phyloP scores from a whole-genome alignment of 768 basidiomycete species.

The Tremella yokohamensis region DNA sequence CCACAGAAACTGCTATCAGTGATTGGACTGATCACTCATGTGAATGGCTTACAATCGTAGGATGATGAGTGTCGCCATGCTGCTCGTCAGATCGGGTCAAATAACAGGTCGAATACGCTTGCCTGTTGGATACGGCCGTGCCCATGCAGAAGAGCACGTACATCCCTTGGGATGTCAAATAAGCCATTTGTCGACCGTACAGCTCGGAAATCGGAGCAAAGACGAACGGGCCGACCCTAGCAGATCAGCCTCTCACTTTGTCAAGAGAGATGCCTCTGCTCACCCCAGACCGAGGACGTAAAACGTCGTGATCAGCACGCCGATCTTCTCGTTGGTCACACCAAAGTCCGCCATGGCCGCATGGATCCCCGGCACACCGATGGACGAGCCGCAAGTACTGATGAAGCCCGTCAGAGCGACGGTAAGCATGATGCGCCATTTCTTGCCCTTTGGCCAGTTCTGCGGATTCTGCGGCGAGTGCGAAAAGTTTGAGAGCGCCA shows the following conservation, averaged over 20 bases:
- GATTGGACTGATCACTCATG: not conserved
- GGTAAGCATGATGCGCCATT: constrained; percentile 30
- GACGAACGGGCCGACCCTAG: constrained; percentile 43
- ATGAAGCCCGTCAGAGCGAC: constrained; percentile 42
- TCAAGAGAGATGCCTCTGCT: not conserved
- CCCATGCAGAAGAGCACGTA: constrained; percentile 40
- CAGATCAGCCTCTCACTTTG: not conserved
- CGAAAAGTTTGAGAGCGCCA: constrained; percentile 20
- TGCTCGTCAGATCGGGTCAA: constrained; percentile 8
- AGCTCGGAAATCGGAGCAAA: constrained; percentile 46
- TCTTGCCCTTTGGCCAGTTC: constrained; percentile 30
- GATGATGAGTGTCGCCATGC: constrained; percentile 35
- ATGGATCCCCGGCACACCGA: constrained; percentile 41
- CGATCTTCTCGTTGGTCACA: constrained; percentile 30
- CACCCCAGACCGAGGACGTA: constrained; percentile 49
- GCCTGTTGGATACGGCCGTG: constrained; percentile 18
- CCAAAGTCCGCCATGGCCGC: constrained; percentile 35
- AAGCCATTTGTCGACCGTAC: constrained; percentile 42
- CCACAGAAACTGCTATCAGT: constrained; percentile 31
- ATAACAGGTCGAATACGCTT: not conserved
- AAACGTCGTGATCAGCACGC: constrained; percentile 27
- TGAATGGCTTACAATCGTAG: constrained; percentile 31
- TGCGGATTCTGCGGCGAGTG: constrained; percentile 32
- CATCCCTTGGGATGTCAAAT: constrained; percentile 22
- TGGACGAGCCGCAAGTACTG: constrained; percentile 35